Percentiles rank a stretch among this genome's conserved stretches.
Evolutionary conservation across 164 flowering plant genomes (phyloP).

Genomic region (Annona cherimola): DNA sequence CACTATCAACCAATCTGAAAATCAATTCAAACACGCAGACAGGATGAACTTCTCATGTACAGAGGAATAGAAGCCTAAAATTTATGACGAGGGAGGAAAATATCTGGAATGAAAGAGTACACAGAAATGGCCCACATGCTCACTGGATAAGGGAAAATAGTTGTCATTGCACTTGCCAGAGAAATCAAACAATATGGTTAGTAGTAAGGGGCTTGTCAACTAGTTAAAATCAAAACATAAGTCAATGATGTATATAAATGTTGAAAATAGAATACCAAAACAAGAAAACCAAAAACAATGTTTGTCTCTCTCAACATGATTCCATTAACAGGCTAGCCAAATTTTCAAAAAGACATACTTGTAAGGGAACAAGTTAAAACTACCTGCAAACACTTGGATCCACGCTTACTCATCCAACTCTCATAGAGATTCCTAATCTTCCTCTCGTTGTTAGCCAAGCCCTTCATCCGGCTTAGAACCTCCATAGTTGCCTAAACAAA

Average conservation of each 20-base stretch:
- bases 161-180: not conserved
- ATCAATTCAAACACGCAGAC: not conserved
- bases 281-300: not conserved
- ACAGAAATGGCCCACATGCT: not conserved
- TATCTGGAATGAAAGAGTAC: not conserved
- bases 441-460: constrained; percentile 8
- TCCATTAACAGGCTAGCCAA: not conserved
- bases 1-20: not conserved
- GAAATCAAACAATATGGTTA: not conserved
- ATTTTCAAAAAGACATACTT: not conserved
- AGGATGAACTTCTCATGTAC: not conserved
- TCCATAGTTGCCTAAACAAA: constrained; percentile 50
- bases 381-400: constrained; percentile 18
- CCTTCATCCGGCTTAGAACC: constrained; percentile 31
- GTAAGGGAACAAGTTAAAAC: not conserved
- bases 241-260: not conserved
- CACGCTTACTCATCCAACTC: constrained; percentile 49
- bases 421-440: constrained; percentile 42
- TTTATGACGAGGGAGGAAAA: not conserved
- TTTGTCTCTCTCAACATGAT: not conserved
- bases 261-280: not conserved
- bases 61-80: not conserved
- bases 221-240: not conserved
- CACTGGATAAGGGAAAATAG: not conserved
- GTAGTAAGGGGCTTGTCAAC: not conserved